Conservation (phyloP, 2,329 filamentous ascomycete genomes). For the Conoideocrella luteorostrata region DNA sequence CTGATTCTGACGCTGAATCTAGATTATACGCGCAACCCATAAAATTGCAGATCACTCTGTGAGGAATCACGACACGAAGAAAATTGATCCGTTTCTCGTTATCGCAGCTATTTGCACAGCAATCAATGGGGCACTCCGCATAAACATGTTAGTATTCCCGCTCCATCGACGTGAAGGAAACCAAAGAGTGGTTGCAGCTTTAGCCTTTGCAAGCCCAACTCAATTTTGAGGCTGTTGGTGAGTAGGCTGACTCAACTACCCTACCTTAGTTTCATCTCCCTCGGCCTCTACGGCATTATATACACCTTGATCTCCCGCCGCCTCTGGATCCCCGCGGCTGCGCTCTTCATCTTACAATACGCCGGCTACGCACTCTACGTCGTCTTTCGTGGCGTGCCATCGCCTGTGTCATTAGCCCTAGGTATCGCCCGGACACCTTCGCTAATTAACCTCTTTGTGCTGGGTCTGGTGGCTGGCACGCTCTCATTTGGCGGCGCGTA, state of each 20-base stretch:
- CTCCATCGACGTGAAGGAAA: neutral
- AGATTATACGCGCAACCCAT: conserved; percentile 2
- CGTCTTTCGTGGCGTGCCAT: conserved; percentile 10
- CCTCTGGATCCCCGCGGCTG: conserved; percentile 7
- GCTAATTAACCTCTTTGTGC: conserved; percentile 7
- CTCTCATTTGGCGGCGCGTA: conserved; percentile 10
- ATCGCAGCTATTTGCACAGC: conserved; percentile 3
- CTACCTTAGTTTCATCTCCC: conserved; percentile 8
- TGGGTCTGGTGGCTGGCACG: conserved; percentile 7
- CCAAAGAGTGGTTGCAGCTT: neutral
- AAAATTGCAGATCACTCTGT: conserved; percentile 3
- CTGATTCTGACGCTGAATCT: neutral
- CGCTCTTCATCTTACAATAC: conserved; percentile 8
- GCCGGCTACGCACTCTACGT: conserved; percentile 9
- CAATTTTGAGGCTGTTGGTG: no score
- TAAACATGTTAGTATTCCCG: conserved; percentile 8
- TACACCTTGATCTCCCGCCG: conserved; percentile 7
- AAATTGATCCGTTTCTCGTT: conserved; percentile 2
- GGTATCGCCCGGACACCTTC: conserved; percentile 9
- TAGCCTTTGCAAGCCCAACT: no score
- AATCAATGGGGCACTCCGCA: conserved; percentile 8
- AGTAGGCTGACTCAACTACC: neutral
- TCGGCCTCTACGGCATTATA: conserved; percentile 6
- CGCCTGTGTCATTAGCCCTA: conserved; percentile 8
- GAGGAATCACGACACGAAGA: conserved; percentile 1